Evolutionary conservation across 2,329 filamentous ascomycete species (phyloP).

Genomic region (Aspergillus awamori): DNA sequence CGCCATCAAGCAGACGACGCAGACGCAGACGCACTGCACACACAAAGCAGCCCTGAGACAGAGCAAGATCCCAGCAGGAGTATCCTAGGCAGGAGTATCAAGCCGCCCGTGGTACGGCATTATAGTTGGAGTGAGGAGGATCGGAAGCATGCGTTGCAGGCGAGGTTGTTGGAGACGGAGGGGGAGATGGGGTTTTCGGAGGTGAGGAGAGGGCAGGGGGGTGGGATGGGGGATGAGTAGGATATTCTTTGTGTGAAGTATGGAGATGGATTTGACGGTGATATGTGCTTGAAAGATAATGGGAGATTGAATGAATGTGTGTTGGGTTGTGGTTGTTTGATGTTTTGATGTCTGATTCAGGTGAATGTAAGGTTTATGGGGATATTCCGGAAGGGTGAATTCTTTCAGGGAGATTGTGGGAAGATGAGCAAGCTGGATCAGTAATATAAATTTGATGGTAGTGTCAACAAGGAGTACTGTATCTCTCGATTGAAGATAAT

Average conservation of each 20-base stretch:
- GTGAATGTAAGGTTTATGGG: too few relatives aligned
- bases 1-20: too few relatives aligned
- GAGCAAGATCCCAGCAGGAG: not conserved
- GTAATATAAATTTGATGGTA: too few relatives aligned
- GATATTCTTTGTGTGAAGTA: not conserved
- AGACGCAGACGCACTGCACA: too few relatives aligned
- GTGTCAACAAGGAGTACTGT: too few relatives aligned
- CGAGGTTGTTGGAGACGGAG: slow-evolving; percentile 39
- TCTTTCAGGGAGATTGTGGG: too few relatives aligned
- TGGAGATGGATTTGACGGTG: not conserved
- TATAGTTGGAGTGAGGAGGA: slow-evolving; percentile 51
- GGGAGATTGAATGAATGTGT: not conserved
- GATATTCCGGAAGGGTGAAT: too few relatives aligned
- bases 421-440: too few relatives aligned
- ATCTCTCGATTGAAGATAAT: too few relatives aligned
- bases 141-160: slow-evolving; percentile 60
- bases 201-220: slow-evolving; percentile 45
- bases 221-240: not conserved
- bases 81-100: slow-evolving; percentile 29
- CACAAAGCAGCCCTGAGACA: too few relatives aligned
- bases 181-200: slow-evolving; percentile 62
- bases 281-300: not conserved
- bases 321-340: not conserved
- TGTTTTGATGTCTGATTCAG: not conserved
- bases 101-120: slow-evolving; percentile 31